phyloP scores from a whole-genome alignment of 495 filamentous ascomycete species.

The Ascodesmis nigricans region DNA sequence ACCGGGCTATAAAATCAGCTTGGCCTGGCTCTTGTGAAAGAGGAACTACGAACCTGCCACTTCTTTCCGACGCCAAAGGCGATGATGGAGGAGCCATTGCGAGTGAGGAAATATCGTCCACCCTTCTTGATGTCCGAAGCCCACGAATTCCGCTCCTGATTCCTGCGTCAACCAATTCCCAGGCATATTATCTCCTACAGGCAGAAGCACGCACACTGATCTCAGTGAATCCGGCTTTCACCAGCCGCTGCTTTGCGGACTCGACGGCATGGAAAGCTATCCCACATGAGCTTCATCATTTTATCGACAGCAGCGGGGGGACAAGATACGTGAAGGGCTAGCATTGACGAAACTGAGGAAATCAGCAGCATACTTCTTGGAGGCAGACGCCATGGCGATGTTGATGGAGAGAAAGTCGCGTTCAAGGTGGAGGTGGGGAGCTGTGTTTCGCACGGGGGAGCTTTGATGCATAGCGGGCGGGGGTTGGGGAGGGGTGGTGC shows the following conservation, averaged over 20 bases:
- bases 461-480: background rate
- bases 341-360: conserved; percentile 88
- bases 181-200: background rate
- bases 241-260: conserved; percentile 48
- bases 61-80: conserved; percentile 82
- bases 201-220: conserved; percentile 37
- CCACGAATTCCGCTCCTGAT: conserved; percentile 79
- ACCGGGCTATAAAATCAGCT: conserved; percentile 36
- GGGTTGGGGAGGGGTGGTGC: background rate
- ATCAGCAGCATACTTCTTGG: conserved; percentile 45
- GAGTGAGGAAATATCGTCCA: conserved; percentile 88
- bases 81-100: conserved; percentile 81
- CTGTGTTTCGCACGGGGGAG: too few species aligned
- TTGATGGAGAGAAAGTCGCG: conserved; percentile 1
- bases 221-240: conserved; percentile 60
- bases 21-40: too few species aligned
- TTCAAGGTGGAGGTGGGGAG: background rate
- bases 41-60: conserved; percentile 41
- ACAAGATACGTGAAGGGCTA: conserved; percentile 61
- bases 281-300: conserved; percentile 2
- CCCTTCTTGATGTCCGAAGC: conserved; percentile 54
- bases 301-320: background rate
- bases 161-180: conserved; percentile 1
- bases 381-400: conserved; percentile 36
- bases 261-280: conserved; percentile 86